Evolutionary conservation across 441 rosid species (phyloP).

Genomic region (Erysimum cheiri): DNA sequence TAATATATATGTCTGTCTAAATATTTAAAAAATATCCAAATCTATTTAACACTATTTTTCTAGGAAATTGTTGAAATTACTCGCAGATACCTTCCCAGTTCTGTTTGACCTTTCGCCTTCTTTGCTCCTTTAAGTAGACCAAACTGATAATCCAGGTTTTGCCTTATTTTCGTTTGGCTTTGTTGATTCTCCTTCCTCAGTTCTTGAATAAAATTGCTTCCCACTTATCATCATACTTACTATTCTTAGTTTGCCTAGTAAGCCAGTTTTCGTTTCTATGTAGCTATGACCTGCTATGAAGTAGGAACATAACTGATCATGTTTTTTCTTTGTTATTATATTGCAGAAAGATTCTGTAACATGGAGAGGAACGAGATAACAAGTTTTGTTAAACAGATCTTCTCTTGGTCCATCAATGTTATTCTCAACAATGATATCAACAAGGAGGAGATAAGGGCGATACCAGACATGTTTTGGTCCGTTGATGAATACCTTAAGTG

Average conservation of each 20-base stretch:
- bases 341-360: background rate
- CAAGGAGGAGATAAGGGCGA: slow-evolving; percentile 17
- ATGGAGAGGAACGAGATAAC: slow-evolving; percentile 26
- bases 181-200: background rate
- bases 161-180: background rate
- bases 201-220: background rate
- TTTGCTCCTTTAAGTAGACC: background rate
- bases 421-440: slow-evolving; percentile 34
- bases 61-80: slow-evolving; percentile 12
- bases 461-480: slow-evolving; percentile 33
- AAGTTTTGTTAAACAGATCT: slow-evolving; percentile 4
- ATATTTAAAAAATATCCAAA: too few relatives aligned
- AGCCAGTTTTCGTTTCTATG: background rate
- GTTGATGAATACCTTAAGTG: slow-evolving; percentile 19
- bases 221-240: background rate
- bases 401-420: slow-evolving; percentile 33
- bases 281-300: background rate
- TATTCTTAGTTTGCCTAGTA: background rate
- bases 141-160: background rate
- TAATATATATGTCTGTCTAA: background rate
- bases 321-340: background rate
- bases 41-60: background rate
- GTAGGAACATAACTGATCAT: background rate
- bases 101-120: slow-evolving; percentile 5
- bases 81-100: background rate